phyloP scores from a whole-genome alignment of 495 filamentous ascomycete species.

The Lasiosphaeria hispida region DNA sequence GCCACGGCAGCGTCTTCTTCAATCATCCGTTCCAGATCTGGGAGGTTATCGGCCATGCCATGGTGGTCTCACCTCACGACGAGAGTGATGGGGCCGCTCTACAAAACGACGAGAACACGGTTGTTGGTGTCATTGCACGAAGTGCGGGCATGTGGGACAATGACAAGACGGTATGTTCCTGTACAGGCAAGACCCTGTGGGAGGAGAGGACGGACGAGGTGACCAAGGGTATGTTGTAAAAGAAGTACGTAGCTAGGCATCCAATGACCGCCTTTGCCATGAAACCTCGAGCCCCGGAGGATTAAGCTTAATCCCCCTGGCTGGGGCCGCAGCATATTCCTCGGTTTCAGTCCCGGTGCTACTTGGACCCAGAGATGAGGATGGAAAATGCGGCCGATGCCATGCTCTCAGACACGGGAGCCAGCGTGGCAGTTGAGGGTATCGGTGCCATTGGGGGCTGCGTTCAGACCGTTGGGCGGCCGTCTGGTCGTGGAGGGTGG shows the following conservation, averaged over 20 bases:
- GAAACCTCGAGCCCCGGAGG: conserved; percentile 3
- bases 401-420: neutral
- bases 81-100: conserved; percentile 50
- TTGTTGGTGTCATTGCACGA: conserved; percentile 89
- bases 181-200: conserved; percentile 97
- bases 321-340: neutral
- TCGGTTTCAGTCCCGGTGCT: conserved; percentile 10
- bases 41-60: conserved; percentile 91
- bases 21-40: conserved; percentile 82
- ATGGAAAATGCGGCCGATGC: neutral
- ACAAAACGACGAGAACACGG: conserved; percentile 72
- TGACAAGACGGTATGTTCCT: conserved; percentile 92
- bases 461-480: neutral
- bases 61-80: conserved; percentile 69
- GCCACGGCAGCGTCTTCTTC: conserved; percentile 72
- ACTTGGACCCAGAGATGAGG: neutral
- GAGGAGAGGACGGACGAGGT: conserved; percentile 92
- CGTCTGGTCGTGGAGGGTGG: neutral
- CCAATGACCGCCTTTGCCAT: neutral
- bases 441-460: too few species aligned
- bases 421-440: neutral
- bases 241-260: neutral
- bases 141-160: conserved; percentile 98
- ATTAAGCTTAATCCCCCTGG: conserved; percentile 13
- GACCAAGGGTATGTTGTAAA: conserved; percentile 76